These are phyloP conservation scores for Conticribra weissflogii DNA, from an alignment of 108 stramenopile genomes.

Conservation along the genomic window DNA sequence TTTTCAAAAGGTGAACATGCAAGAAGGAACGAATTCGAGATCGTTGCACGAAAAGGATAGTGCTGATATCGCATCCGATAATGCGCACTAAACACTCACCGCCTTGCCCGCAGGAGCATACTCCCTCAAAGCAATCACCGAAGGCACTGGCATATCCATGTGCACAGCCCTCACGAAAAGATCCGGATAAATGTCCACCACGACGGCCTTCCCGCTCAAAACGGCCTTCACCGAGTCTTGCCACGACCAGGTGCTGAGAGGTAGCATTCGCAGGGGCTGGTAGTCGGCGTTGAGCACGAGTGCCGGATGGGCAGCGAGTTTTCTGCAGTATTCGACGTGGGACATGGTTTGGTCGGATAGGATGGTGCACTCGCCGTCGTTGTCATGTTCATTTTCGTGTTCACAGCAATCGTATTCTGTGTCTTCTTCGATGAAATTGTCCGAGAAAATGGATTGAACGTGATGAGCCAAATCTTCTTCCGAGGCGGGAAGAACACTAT, in stretches of 20 bases:
- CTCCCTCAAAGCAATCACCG: slow-evolving; percentile 82
- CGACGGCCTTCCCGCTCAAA: slow-evolving; percentile 77
- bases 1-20: no score
- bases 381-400: no score
- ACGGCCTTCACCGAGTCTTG: slow-evolving; percentile 89
- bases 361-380: background rate
- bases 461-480: slow-evolving; percentile 28
- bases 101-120: slow-evolving; percentile 60
- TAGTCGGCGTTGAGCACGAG: slow-evolving; percentile 89
- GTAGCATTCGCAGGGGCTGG: slow-evolving; percentile 73
- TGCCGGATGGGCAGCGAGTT: slow-evolving; percentile 68
- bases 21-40: no score
- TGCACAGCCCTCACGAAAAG: slow-evolving; percentile 74
- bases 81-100: no score
- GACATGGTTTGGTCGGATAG: background rate
- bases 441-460: slow-evolving; percentile 34
- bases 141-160: slow-evolving; percentile 71
- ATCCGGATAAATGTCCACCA: slow-evolving; percentile 85
- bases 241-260: slow-evolving; percentile 83
- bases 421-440: slow-evolving; percentile 14
- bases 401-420: no score
- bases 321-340: slow-evolving; percentile 30
- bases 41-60: no score
- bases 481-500: background rate
- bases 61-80: no score